These are phyloP conservation scores for Rhizopogon sp. DNA, from an alignment of 768 basidiomycete species.

Conservation along the genomic window DNA sequence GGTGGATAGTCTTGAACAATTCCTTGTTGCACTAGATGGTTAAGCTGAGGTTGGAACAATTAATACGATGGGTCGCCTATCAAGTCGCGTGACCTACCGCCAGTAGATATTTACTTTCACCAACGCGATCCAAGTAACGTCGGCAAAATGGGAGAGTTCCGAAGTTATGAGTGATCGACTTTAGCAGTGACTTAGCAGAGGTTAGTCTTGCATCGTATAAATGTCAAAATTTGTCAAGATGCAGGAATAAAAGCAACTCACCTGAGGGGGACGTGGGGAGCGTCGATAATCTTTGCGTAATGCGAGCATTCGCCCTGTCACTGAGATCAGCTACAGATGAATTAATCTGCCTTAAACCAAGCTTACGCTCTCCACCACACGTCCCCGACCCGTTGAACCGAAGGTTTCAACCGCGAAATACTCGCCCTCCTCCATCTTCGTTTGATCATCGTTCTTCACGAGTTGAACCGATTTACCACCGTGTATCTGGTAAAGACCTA, in stretches of 20 bases:
- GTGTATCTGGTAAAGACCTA: constrained; percentile 87
- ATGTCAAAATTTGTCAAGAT: constrained; percentile 1
- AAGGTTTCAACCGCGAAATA: constrained; percentile 99
- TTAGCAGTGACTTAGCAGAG: constrained; percentile 80
- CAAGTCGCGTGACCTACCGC: constrained; percentile 49
- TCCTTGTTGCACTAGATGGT: constrained; percentile 82
- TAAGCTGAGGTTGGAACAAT: constrained; percentile 48
- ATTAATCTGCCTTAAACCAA: background rate
- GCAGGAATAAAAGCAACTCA: constrained; percentile 29
- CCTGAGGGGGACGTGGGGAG: constrained; percentile 72
- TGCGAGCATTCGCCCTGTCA: constrained; percentile 88
- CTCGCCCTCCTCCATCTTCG: constrained; percentile 99
- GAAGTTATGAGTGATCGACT: constrained; percentile 87
- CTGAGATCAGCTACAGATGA: background rate
- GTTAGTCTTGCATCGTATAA: constrained; percentile 52
- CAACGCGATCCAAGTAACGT: constrained; percentile 87
- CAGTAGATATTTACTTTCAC: constrained; percentile 90
- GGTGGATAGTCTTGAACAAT: constrained; percentile 94
- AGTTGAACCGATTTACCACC: constrained; percentile 90
- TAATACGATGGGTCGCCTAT: background rate
- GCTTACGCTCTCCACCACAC: constrained; percentile 75
- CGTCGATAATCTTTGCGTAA: constrained; percentile 73
- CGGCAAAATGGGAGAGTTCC: constrained; percentile 95
- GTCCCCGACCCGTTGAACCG: constrained; percentile 91
- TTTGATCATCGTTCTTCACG: constrained; percentile 84